Percentiles rank a stretch among this genome's conserved stretches.
These are phyloP conservation scores for Metschnikowia cerradonensis DNA, from an alignment of 805 yeast genomes.

Conservation along the genomic window DNA sequence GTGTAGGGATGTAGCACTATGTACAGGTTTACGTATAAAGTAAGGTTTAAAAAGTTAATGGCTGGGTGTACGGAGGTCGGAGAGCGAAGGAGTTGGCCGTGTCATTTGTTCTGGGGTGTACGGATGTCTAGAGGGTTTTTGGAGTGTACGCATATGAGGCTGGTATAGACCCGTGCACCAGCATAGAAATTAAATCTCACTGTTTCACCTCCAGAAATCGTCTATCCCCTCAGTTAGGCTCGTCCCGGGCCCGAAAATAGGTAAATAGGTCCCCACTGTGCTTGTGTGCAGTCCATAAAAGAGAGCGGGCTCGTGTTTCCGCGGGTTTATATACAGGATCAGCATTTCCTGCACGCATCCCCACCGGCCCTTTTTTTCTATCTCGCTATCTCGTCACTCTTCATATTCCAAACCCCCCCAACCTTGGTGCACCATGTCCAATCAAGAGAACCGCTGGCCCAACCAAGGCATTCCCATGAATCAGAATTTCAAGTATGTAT, in stretches of 20 bases:
- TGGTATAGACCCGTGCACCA: too few species aligned
- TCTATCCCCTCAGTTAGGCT: too few species aligned
- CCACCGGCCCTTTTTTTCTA: slow-evolving; percentile 8
- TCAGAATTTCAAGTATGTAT: slow-evolving; percentile 42
- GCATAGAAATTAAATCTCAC: too few species aligned
- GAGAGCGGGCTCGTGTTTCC: not conserved
- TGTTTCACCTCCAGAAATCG: too few species aligned
- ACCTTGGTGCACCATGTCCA: slow-evolving; percentile 26
- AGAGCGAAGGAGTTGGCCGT: too few species aligned
- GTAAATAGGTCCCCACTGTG: not conserved
- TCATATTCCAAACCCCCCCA: not conserved
- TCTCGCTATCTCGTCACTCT: slow-evolving; percentile 4
- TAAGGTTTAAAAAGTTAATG: too few species aligned
- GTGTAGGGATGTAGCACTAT: too few species aligned
- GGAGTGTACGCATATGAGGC: not conserved
- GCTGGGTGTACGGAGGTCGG: too few species aligned
- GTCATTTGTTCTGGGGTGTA: not conserved
- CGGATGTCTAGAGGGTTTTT: not conserved
- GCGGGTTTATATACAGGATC: not conserved
- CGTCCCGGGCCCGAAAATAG: too few species aligned
- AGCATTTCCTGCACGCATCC: slow-evolving; percentile 2
- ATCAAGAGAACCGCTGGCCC: slow-evolving; percentile 41
- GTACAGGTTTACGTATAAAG: too few species aligned
- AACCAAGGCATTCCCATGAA: slow-evolving; percentile 40
- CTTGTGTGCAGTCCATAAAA: not conserved